Evolutionary conservation across 192 early-diverging fungal species (phyloP), one percentile per base, ranked within the genome.

Genomic region (Ambispora gerdemannii): DNA sequence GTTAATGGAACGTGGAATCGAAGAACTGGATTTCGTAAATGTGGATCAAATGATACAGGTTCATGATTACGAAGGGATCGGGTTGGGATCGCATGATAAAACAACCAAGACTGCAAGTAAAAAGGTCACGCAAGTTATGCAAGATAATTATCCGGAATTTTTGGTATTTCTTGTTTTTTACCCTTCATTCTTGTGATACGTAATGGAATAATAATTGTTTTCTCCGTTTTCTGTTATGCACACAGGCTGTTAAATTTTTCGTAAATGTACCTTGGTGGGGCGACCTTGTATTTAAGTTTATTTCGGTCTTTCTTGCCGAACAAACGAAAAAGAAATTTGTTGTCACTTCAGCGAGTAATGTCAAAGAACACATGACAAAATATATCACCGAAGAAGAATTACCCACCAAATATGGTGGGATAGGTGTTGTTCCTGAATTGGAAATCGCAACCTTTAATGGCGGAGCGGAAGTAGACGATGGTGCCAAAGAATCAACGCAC

Each of bases 111-210:
- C 74, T 19, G 86, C 86, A 13, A 86, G 84, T 15, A 83, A 81
- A 60, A 75, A 72, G 32, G 75, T 81, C 1, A 81, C 86, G 22
- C 74, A 83, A 49, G 53, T 86, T 36, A 75, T 88, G 78, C 81
- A 82, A 6, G 86, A 88, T 58, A 88, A 88, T 56, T 88, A 88
- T 67, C 86, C 86, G 0, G 86, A 88, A 76, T 81, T 84, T 11
- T 74, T 88, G 77, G 81, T 81, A 47, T 64, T 64, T 64, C 34
- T 53, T 19, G 15, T 31, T n/a, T 47, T 65, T 43, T 43, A 13
- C 30, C 38, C 32, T n/a, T 27, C 24, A 32, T 2, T 10, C 24
- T 52, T 33, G 25, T n/a, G n/a, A n/a, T n/a, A n/a, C n/a, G n/a
- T n/a, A n/a, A n/a, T n/a, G n/a, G n/a, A n/a, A n/a, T n/a, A n/a